Base-by-base conservation (phyloP, 306 rosid species). In the Abrus pulchellus region DNA sequence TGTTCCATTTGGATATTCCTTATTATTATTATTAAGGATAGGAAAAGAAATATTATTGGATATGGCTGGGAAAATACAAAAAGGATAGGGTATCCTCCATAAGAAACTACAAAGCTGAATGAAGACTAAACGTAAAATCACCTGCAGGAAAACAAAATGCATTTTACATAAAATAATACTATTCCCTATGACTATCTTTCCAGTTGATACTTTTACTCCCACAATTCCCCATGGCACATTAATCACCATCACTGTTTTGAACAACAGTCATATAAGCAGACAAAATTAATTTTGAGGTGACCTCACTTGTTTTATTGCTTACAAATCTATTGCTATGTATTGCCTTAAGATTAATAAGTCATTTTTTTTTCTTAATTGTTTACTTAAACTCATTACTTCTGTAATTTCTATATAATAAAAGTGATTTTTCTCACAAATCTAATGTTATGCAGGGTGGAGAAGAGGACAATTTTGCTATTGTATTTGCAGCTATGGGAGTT, bases 401-500 rank as follows among this genome's bases (percentile, higher is more conserved):
- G 36, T 70, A 54, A 50, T 50, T 36, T 11, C 20, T 82, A 41
- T 30, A 64, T 63, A 48, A 48, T 43, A 13, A 50, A 43, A 69
- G 65, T 67, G 20, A 6, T 34, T 45, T 65, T 72, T 63, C 74
- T 86, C n/a, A 70, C 73, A 68, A n/a, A 55, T 47, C 5, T 63
- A 63, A 29, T 89, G 76, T 77, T 84, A 47, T 87, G 69, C 90
- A 96, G 97, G 91, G 67, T 67, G 86, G 45, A 33, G 94, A 83
- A 85, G 99, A 93, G 33, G 99, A 96, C 90, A 93, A 96, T 80
- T 96, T 96, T 81, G 99, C 99, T 85, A 96, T 93, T 83, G 99
- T 95, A 80, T 96, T 96, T 89, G 99, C 99, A 12, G 99, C 99
- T 82, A 96, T 96, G 99, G 99, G 99, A 79, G 99, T 96, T 78